phyloP scores from a whole-genome alignment of 805 yeast genomes.

The Sugiyamaella valdiviana region DNA sequence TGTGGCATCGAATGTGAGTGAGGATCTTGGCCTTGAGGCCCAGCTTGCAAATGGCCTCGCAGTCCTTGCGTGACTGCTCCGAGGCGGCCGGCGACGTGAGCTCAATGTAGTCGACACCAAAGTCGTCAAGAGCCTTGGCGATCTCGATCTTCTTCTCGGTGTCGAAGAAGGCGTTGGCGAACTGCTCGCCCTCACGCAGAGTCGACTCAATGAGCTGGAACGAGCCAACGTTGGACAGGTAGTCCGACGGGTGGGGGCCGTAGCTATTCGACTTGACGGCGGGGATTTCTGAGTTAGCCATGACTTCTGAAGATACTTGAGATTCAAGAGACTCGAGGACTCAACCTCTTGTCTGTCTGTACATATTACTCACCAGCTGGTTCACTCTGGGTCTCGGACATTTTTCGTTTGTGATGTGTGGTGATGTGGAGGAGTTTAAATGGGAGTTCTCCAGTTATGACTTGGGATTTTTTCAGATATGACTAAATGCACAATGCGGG shows the following conservation, averaged over 20 bases:
- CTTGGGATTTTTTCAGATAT: not conserved
- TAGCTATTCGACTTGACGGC: conserved; percentile 57
- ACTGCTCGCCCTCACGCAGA: conserved; percentile 96
- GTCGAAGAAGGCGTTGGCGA: conserved; percentile 92
- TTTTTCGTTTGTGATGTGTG: not conserved
- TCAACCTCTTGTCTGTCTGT: not conserved
- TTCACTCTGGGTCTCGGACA: not conserved
- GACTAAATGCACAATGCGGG: not conserved
- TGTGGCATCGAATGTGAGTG: conserved; percentile 96
- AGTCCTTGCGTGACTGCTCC: conserved; percentile 85
- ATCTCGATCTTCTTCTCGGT: conserved; percentile 95
- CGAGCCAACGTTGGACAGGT: conserved; percentile 75
- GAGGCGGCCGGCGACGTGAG: conserved; percentile 97
- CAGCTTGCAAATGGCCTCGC: conserved; percentile 97
- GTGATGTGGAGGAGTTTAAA: not conserved
- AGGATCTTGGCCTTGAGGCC: conserved; percentile 93
- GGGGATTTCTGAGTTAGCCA: conserved; percentile 2
- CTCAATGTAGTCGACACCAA: conserved; percentile 97
- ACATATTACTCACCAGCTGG: not conserved
- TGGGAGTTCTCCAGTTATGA: too few species aligned
- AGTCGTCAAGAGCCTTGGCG: conserved; percentile 94
- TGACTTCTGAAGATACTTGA: not conserved
- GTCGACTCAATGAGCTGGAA: conserved; percentile 94
- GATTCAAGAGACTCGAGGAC: not conserved
- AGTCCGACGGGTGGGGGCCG: conserved; percentile 94